phyloP scores from a whole-genome alignment of 768 basidiomycete genomes.

The Serendipita sp. region DNA sequence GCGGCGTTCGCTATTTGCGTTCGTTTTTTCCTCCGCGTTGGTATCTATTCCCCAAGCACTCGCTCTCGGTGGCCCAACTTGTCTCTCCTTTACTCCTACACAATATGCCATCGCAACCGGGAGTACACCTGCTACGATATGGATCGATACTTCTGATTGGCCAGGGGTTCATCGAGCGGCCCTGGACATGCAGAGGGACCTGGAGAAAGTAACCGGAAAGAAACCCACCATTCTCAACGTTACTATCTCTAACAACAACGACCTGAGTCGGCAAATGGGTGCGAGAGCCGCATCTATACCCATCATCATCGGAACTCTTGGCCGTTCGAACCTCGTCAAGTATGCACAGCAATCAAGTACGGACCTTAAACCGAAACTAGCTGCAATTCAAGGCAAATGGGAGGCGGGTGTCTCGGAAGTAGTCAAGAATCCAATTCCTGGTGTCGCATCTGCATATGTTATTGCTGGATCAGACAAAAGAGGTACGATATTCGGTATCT shows the following conservation, averaged over 20 bases:
- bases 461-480: slow-evolving; percentile 54
- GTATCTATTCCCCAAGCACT: not conserved
- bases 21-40: not conserved
- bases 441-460: slow-evolving; percentile 35
- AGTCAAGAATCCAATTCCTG: slow-evolving; percentile 39
- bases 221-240: slow-evolving; percentile 36
- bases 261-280: slow-evolving; percentile 12
- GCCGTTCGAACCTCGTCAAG: slow-evolving; percentile 36
- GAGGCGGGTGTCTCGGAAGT: slow-evolving; percentile 40
- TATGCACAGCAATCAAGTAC: slow-evolving; percentile 27
- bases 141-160: slow-evolving; percentile 26
- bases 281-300: slow-evolving; percentile 17
- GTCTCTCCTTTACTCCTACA: not conserved
- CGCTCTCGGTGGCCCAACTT: slow-evolving; percentile 1
- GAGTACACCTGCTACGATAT: not conserved
- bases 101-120: not conserved
- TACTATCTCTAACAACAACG: slow-evolving; percentile 22
- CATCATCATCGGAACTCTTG: slow-evolving; percentile 51
- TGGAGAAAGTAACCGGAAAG: slow-evolving; percentile 40
- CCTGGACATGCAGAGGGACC: slow-evolving; percentile 41
- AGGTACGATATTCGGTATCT: slow-evolving; percentile 48
- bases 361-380: slow-evolving; percentile 35
- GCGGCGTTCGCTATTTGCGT: no score
- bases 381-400: slow-evolving; percentile 46
- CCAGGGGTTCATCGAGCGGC: slow-evolving; percentile 46